Conservation (phyloP, 1,284 basidiomycete genomes). For the Boletus mariae region DNA sequence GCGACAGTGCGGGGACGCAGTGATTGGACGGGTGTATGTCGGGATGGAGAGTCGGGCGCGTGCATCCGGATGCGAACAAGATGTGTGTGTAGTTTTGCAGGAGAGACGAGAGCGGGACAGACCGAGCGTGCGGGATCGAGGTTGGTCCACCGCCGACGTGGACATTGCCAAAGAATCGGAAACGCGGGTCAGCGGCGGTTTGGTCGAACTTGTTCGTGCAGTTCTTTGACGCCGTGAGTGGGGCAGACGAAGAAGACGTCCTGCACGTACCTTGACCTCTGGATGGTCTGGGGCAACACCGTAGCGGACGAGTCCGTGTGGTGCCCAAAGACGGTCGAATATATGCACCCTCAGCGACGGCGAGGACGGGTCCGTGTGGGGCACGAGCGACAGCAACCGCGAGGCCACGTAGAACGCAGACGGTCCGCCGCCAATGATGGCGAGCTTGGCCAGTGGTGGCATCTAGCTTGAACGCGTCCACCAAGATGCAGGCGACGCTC, state of each 20-base stretch:
- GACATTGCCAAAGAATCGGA: constrained; percentile 92
- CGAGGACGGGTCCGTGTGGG: constrained; percentile 37
- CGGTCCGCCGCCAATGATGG: constrained; percentile 86
- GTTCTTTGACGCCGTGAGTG: constrained; percentile 57
- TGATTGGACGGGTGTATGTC: constrained; percentile 49
- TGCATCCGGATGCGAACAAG: constrained; percentile 79
- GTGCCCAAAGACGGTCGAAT: constrained; percentile 91
- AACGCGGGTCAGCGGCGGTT: constrained; percentile 67
- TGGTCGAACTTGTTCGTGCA: constrained; percentile 94
- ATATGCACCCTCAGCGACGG: constrained; percentile 70
- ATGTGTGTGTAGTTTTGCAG: constrained; percentile 76
- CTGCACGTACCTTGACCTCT: constrained; percentile 82
- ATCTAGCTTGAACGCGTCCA: constrained; percentile 16
- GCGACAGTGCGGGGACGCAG: constrained; percentile 76
- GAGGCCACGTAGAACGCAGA: constrained; percentile 95
- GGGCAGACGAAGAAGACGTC: constrained; percentile 1
- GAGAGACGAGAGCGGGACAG: constrained; percentile 57
- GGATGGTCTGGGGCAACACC: constrained; percentile 99
- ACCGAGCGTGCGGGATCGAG: constrained; percentile 46
- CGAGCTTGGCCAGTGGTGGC: constrained; percentile 53
- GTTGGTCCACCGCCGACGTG: constrained; percentile 52
- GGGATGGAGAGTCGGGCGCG: constrained; percentile 56
- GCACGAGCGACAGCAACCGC: constrained; percentile 66
- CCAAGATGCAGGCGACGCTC: constrained; percentile 46
- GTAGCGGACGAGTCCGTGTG: constrained; percentile 92